Evolutionary conservation across 2,329 filamentous ascomycete genomes (phyloP), one percentile per base, ranked within the genome.

Genomic region (Aphanocladium album): DNA sequence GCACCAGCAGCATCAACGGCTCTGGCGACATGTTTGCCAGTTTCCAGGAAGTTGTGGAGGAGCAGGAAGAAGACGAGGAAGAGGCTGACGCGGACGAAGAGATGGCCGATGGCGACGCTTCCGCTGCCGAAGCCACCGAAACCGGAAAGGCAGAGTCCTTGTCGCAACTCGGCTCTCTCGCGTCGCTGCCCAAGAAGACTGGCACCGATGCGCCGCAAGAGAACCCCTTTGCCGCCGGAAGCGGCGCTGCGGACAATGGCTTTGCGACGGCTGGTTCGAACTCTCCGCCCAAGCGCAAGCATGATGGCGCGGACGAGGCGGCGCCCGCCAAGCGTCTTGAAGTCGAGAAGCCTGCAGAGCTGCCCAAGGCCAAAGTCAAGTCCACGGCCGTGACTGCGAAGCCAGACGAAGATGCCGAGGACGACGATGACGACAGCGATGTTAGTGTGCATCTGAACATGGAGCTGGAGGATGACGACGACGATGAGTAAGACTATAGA

Each of bases 361-460:
- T 66, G 14, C 63, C 70, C 30, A 56, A 62, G 5, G 62, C 39
- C 63, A 56, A 62, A 5, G 62, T 37, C 63, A 64, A 39, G 61
- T 60, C 35, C 19, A 14, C 66, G 47, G 62, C 57, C 35, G 61
- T 63, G 52, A 52, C 56, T n/a, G 57, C 64, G 17, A 60, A 66
- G 27, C 70, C 62, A 1, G 69, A 65, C 1, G 58, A 64, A 19
- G 62, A 66, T 19, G 70, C 60, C 3, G 69, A 67, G 1, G 72
- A 74, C 5, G 77, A 74, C 1, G 78, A 77, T n/a, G 78, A 79
- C 21, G 76, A 77, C 35, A 77, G 77, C 16, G 81, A 84, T 60
- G 81, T 79, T 59, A 85, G 82, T 62, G 79, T 85, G 14, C 80
- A 85, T 70, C 72, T 85, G 60, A 82, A 85, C 59, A 85, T 85